Evolutionary conservation across 495 filamentous ascomycete genomes (phyloP).

Genomic region (Thozetella sp.): DNA sequence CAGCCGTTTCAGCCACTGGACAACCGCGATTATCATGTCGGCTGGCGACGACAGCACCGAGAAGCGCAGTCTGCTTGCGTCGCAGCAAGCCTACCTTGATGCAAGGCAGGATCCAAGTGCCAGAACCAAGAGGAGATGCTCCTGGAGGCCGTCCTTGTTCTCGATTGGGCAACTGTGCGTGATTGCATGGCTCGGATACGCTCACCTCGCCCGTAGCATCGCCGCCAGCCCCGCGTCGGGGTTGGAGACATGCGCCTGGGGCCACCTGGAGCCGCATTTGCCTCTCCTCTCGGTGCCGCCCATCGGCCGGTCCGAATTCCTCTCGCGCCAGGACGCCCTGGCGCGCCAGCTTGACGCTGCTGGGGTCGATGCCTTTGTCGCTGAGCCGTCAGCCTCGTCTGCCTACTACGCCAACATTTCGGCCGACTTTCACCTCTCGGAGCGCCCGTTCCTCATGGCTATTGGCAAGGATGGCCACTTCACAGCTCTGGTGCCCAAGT

Average conservation of each 20-base stretch:
- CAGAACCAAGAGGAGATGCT: no score
- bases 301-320: conserved; percentile 20
- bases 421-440: conserved; percentile 19
- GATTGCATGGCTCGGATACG: no score
- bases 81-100: no score
- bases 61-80: no score
- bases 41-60: no score
- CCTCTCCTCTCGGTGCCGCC: conserved; percentile 18
- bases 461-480: conserved; percentile 15
- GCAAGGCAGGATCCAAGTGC: no score
- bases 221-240: no score
- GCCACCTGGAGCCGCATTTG: neutral
- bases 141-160: no score
- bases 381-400: conserved; percentile 23
- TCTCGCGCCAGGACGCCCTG: conserved; percentile 16
- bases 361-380: conserved; percentile 24
- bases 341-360: conserved; percentile 14
- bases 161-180: no score
- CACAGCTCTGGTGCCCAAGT: conserved; percentile 24
- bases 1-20: no score
- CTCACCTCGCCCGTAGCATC: no score
- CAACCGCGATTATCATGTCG: no score
- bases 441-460: conserved; percentile 25
- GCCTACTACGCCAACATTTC: conserved; percentile 28
- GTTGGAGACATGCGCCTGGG: neutral